Evolutionary conservation across 129 eudicot genomes (phyloP), one percentile per base, ranked within the genome.

Genomic region (Centaurea solstitialis): DNA sequence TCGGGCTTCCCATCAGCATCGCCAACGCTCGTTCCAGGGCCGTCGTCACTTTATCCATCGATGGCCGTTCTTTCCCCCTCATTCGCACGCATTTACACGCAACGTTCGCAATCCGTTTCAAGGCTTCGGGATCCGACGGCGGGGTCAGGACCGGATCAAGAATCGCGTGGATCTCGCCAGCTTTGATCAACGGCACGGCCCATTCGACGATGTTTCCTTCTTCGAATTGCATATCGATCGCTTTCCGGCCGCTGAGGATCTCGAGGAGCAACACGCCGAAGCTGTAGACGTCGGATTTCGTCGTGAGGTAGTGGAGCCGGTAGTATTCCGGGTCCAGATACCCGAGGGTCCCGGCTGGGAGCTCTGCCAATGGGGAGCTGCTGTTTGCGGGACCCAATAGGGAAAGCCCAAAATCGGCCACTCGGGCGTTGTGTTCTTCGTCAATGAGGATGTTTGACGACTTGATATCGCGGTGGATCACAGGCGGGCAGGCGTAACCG

Each of bases 401-500:
- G 18, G 98, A 94, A 3, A 94, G 89, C 6, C 98, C 97, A 28
- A 94, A 94, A 86, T 94, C 97, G 9, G 98, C 89, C 4, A 94
- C 98, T 20, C 96, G 90, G 1, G 98, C 98, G 72, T 94, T 94
- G 84, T 94, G 98, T 75, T 94, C 98, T 85, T 94, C 97, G 15
- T 94, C 98, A 6, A 94, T 94, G 15, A 94, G 87, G 28, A 94
- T 94, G 84, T 92, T 94, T 17, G 98, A 94, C 3, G 98, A 94
- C 72, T 94, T 94, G n/a, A 92, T 94, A 71, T 94, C 98, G 0
- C 97, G 91, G 82, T 92, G 98, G 72, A 94, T 94, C 40, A 94
- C 98, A 0, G 98, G 98, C 0, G 98, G 97, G 70, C 97, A 94
- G 9, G 98, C 98, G 68, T 94, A 94, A 22, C 98, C 98, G 8